Percentiles rank a stretch among this genome's conserved stretches.
Evolutionary conservation across 805 yeast species (phyloP).

Genomic region (Saturnispora hagleri): DNA sequence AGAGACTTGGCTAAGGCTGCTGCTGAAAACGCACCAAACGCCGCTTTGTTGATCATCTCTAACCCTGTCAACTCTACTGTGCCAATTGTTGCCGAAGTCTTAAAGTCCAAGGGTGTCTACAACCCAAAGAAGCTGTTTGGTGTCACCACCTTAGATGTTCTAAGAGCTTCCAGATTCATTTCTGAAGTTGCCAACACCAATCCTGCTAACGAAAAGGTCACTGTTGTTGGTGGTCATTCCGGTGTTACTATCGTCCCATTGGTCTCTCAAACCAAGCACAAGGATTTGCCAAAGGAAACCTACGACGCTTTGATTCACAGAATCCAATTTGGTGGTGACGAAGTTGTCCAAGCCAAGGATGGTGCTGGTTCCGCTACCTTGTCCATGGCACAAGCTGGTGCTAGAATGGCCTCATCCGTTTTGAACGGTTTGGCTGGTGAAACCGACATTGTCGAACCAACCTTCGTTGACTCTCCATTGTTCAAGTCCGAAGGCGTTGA

Average conservation of each 20-base stretch:
- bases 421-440: constrained; percentile 46
- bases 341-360: constrained; percentile 89
- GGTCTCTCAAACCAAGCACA: constrained; percentile 33
- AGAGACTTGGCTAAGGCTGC: constrained; percentile 42
- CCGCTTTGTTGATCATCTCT: constrained; percentile 45
- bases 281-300: constrained; percentile 7
- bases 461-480: constrained; percentile 65
- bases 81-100: constrained; percentile 49
- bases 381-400: constrained; percentile 91
- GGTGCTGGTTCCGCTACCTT: constrained; percentile 94
- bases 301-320: constrained; percentile 62
- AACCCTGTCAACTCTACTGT: constrained; percentile 57
- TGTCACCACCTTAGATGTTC: constrained; percentile 51
- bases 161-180: constrained; percentile 45
- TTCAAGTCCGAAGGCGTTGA: constrained; percentile 85
- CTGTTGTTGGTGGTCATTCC: constrained; percentile 50
- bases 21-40: constrained; percentile 40
- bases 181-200: constrained; percentile 23
- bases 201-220: constrained; percentile 27
- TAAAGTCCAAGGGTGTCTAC: constrained; percentile 42
- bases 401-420: constrained; percentile 60
- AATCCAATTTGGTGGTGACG: constrained; percentile 86
- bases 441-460: constrained; percentile 39
- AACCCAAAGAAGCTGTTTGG: constrained; percentile 47
- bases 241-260: constrained; percentile 49